phyloP scores from a whole-genome alignment of 2,329 filamentous ascomycete genomes.

The Trichoderma endophyticum region DNA sequence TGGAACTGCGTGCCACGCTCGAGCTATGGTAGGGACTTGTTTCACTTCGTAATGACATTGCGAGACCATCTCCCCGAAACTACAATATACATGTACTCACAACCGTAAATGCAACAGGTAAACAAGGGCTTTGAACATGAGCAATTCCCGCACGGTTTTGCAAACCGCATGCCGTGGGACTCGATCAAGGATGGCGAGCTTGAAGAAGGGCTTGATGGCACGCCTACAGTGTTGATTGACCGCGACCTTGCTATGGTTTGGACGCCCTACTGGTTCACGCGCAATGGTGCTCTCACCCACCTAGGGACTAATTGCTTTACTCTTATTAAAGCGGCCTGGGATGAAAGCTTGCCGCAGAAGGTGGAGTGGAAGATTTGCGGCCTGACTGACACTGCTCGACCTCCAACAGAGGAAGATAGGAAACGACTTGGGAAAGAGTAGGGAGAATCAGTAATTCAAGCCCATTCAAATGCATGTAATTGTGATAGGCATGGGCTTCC shows the following conservation, averaged over 20 bases:
- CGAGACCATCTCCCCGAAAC: not conserved
- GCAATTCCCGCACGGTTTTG: not conserved
- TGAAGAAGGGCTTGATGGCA: not conserved
- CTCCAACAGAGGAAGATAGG: not conserved
- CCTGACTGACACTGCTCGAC: not conserved
- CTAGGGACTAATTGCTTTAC: not conserved
- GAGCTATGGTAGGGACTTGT: not conserved
- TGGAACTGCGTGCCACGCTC: not conserved
- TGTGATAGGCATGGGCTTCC: not conserved
- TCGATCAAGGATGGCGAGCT: not conserved
- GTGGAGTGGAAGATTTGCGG: not conserved
- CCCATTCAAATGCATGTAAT: not conserved
- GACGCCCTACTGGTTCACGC: not conserved
- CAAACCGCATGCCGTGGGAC: not conserved
- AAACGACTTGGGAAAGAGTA: not conserved
- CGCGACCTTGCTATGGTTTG: not conserved
- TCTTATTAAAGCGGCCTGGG: not conserved
- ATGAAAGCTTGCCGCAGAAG: not conserved
- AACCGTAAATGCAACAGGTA: not conserved
- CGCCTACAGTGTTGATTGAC: not conserved
- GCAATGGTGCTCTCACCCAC: not conserved
- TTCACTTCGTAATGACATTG: not conserved
- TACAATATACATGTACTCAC: not conserved
- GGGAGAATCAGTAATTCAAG: not conserved
- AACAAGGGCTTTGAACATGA: slow-evolving; percentile 2